phyloP scores from a whole-genome alignment of 2,329 filamentous ascomycete genomes.

The Epichloe sylvatica region DNA sequence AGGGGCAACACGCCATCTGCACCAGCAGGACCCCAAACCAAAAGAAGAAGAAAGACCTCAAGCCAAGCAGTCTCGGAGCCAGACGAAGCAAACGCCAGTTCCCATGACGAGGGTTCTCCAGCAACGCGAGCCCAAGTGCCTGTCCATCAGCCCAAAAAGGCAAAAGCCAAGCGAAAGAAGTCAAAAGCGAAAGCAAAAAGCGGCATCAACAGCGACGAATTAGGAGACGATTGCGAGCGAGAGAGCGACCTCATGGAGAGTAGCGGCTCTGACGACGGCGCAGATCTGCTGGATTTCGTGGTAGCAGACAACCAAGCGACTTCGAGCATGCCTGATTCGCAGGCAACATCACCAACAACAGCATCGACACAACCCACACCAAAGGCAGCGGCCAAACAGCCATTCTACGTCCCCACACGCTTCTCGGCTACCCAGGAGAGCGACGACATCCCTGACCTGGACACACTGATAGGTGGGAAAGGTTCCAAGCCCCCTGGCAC shows the following conservation, averaged over 20 bases:
- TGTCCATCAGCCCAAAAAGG: slow-evolving; percentile 9
- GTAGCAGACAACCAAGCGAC: slow-evolving; percentile 32
- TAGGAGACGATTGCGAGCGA: slow-evolving; percentile 37
- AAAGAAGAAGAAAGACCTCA: slow-evolving; percentile 9
- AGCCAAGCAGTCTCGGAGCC: neutral
- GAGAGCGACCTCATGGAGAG: slow-evolving; percentile 33
- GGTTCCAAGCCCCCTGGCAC: neutral
- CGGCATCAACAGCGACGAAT: slow-evolving; percentile 30
- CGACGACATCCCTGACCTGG: slow-evolving; percentile 24
- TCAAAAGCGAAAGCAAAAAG: slow-evolving; percentile 10
- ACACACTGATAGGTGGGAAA: slow-evolving; percentile 13
- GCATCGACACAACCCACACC: slow-evolving; percentile 9
- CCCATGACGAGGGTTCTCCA: slow-evolving; percentile 9
- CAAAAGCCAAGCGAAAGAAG: slow-evolving; percentile 12
- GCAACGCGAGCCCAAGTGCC: neutral
- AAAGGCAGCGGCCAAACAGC: slow-evolving; percentile 11
- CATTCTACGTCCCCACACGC: slow-evolving; percentile 25
- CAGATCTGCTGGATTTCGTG: slow-evolving; percentile 43
- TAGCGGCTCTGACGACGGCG: slow-evolving; percentile 34
- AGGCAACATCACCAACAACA: slow-evolving; percentile 15
- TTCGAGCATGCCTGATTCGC: slow-evolving; percentile 23
- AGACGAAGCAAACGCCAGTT: slow-evolving; percentile 11
- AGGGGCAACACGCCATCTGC: neutral
- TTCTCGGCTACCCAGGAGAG: slow-evolving; percentile 28
- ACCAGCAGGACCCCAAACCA: slow-evolving; percentile 7